Evolutionary conservation across 164 flowering plant species (phyloP), one percentile per base, ranked within the genome.

Genomic region (Stephania japonica): DNA sequence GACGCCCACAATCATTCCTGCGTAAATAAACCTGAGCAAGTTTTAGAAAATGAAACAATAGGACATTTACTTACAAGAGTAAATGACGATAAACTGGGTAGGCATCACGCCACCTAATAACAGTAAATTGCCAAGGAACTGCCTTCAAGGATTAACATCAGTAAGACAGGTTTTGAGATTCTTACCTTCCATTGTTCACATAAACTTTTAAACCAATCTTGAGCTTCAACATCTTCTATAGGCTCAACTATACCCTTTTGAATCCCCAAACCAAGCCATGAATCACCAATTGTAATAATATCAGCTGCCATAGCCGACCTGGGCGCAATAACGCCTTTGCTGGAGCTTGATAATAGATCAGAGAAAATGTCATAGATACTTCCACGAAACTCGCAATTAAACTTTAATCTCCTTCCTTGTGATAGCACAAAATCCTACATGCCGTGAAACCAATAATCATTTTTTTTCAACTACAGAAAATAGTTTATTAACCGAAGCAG

Each of bases 151-250:
- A 2, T 32, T 32, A 32, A 32, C 38, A 32, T 32, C 38, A 32
- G 38, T 32, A 4, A 19, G 32, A 4, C 75, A 50, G 62, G 42
- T 12, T 16, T 16, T 50, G 4, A 63, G 63, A 73, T 50, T 25
- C 32, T 70, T 82, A 94, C 99, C 97, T 92, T 94, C 99, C 97
- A 94, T 78, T 85, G 88, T 41, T 87, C 86, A 79, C 82, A 78
- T 66, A 95, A 84, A 16, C 78, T 69, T 68, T 78, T 83, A 76
- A 89, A 93, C 97, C 99, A 95, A 32, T 90, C 94, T 66, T 87
- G 86, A 42, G 79, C 81, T 81, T 95, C 96, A 6, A 73, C 86
- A n/a, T 75, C 89, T 44, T 65, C 50, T 1, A 95, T 84, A 19
- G 96, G 92, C 80, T 92, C 97, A 81, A 95, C 87, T 25, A 95